phyloP scores from a whole-genome alignment of 768 basidiomycete species.

The Royoungia palumana region DNA sequence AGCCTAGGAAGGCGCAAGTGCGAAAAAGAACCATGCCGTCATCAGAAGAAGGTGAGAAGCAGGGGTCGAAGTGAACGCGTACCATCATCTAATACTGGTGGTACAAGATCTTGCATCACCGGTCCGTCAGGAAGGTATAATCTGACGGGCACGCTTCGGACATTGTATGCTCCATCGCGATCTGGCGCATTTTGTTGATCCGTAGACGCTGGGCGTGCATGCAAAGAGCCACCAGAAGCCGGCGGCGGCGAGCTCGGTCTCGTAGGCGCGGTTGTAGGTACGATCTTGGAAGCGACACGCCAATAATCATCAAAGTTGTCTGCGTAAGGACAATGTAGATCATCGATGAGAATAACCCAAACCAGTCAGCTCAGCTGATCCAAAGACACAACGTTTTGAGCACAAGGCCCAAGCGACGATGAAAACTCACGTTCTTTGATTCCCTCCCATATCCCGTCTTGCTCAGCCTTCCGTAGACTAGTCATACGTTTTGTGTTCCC shows the following conservation, averaged over 20 bases:
- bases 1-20: constrained; percentile 44
- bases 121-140: constrained; percentile 90
- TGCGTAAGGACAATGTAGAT: constrained; percentile 32
- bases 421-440: constrained; percentile 83
- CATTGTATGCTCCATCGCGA: constrained; percentile 81
- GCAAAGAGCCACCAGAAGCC: constrained; percentile 53
- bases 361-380: constrained; percentile 23
- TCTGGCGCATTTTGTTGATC: constrained; percentile 55
- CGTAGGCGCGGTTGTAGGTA: constrained; percentile 70
- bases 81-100: constrained; percentile 80
- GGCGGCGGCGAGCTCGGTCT: constrained; percentile 56
- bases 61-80: constrained; percentile 21
- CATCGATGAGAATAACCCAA: constrained; percentile 13
- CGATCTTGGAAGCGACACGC: constrained; percentile 89
- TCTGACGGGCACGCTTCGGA: constrained; percentile 84
- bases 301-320: constrained; percentile 97
- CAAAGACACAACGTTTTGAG: constrained; percentile 14
- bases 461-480: constrained; percentile 82
- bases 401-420: constrained; percentile 15
- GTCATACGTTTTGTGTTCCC: constrained; percentile 95
- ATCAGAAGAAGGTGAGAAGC: neutral
- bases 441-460: constrained; percentile 97
- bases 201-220: constrained; percentile 60
- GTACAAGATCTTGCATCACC: constrained; percentile 84
- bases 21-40: neutral